Base-by-base conservation (phyloP, 805 yeast species). In the Spathaspora girioi region DNA sequence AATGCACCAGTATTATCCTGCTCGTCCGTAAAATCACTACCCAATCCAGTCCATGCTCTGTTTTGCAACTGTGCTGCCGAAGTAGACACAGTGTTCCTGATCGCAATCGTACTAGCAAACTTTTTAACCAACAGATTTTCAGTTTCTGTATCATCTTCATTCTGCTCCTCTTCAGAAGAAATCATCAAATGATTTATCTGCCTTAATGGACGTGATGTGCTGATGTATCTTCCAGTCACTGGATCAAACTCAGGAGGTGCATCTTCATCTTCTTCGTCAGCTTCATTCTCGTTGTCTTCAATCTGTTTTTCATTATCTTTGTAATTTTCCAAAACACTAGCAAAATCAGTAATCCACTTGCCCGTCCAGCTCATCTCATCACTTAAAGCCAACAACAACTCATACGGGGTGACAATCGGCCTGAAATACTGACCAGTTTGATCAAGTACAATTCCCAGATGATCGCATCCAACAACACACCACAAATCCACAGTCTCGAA, bases 321-420 rank as follows among this genome's bases (percentile, higher is more conserved):
- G 56, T 84, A 62, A 6, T 61, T 62, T 9, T 72, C 59, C 3
- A 85, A 71, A 2, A 82, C 77, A 40, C 80, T 80, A 19, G 71
- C 61, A 67, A 92, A 91, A 58, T 88, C 94, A 0, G 90, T 82
- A 10, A 88, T 80, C 98, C 99, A 94, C 58, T 87, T 79, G 1
- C 98, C 98, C 0, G 96, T 85, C 99, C 99, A 94, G 1, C 83
- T 75, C 19, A 89, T 76, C 55, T 87, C 90, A 20, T 81, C 83
- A 54, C 80, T 80, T 52, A 94, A 75, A 0, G 98, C 96, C 66
- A 93, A 69, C 46, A 85, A 80, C 41, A 94, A 71, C 66, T 94
- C 99, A 67, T 89, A 93, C 0, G 98, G 98, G 0, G 99, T 94
- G 17, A 94, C 82, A 10, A 94, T 87, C 0, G 98, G 98, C 66